Evolutionary conservation across 1,139 yeast species (phyloP).

Genomic region (Yamadazyma triangularis): DNA sequence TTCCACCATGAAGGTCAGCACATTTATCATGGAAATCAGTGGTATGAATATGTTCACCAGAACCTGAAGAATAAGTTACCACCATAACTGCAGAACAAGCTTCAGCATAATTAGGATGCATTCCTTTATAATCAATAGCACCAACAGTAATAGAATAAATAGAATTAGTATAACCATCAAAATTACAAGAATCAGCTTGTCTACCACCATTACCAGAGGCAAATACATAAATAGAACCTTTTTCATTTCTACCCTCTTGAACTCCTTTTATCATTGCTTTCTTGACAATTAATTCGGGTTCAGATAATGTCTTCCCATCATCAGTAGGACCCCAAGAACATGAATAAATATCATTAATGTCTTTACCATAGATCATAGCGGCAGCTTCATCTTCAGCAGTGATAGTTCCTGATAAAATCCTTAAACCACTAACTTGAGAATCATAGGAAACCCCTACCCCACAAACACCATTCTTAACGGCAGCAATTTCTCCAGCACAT

Average conservation of each 20-base stretch:
- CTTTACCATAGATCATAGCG: constrained; percentile 75
- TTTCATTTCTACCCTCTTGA: constrained; percentile 74
- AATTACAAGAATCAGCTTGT: constrained; percentile 85
- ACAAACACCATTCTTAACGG: constrained; percentile 81
- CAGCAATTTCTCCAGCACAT: constrained; percentile 97
- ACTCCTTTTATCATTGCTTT: constrained; percentile 82
- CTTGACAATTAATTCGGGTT: constrained; percentile 72
- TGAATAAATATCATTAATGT: constrained; percentile 84
- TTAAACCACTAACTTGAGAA: constrained; percentile 82
- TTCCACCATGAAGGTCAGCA: constrained; percentile 81
- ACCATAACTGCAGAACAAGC: constrained; percentile 94
- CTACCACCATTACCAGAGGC: constrained; percentile 95
- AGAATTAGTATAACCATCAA: constrained; percentile 96
- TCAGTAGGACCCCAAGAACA: constrained; percentile 99
- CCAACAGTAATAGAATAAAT: constrained; percentile 94
- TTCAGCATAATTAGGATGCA: constrained; percentile 87
- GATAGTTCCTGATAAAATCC: constrained; percentile 78
- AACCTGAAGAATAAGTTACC: constrained; percentile 92
- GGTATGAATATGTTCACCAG: constrained; percentile 86
- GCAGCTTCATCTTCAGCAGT: constrained; percentile 89
- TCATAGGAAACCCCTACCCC: constrained; percentile 93
- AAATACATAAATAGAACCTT: constrained; percentile 89
- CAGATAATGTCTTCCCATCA: constrained; percentile 82
- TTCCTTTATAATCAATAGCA: constrained; percentile 81
- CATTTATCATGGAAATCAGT: constrained; percentile 80